phyloP scores from a whole-genome alignment of 306 rosid genomes.

The Fagus sylvatica region DNA sequence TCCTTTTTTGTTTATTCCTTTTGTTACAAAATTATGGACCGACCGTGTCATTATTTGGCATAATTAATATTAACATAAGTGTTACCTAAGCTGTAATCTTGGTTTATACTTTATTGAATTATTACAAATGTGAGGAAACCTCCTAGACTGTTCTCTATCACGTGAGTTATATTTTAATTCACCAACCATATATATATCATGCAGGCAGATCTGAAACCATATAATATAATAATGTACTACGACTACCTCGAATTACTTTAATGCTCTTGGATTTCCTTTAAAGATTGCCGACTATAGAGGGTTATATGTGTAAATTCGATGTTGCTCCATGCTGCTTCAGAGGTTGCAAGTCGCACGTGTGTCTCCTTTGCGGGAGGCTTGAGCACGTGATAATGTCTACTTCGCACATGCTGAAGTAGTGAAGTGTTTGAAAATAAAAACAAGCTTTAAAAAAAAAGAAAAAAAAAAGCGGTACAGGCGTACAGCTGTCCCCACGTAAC shows the following conservation, averaged over 20 bases:
- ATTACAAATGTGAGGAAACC: constrained; percentile 23
- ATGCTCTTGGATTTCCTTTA: not conserved
- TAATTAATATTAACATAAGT: not conserved
- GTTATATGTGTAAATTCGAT: constrained; percentile 6
- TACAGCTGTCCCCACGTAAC: constrained; percentile 40
- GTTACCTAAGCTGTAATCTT: too few relatives aligned
- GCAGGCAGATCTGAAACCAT: not conserved
- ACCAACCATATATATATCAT: constrained; percentile 13
- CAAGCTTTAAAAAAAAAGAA: not conserved
- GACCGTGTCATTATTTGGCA: not conserved
- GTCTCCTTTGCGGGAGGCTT: constrained; percentile 23
- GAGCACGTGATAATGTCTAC: constrained; percentile 48
- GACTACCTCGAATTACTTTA: not conserved
- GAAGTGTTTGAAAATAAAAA: constrained; percentile 1
- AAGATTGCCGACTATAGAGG: not conserved
- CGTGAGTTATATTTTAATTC: constrained; percentile 25
- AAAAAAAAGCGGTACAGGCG: not conserved
- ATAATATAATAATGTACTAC: not conserved
- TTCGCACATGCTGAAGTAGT: constrained; percentile 24
- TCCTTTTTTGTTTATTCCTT: not conserved
- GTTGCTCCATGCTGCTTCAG: constrained; percentile 35
- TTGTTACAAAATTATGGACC: constrained; percentile 16
- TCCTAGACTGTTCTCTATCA: constrained; percentile 29
- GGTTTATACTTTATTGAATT: too few relatives aligned
- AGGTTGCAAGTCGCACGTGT: constrained; percentile 69